phyloP scores from a whole-genome alignment of 78 protist genomes.

The Tieghemostelium lacteum region DNA sequence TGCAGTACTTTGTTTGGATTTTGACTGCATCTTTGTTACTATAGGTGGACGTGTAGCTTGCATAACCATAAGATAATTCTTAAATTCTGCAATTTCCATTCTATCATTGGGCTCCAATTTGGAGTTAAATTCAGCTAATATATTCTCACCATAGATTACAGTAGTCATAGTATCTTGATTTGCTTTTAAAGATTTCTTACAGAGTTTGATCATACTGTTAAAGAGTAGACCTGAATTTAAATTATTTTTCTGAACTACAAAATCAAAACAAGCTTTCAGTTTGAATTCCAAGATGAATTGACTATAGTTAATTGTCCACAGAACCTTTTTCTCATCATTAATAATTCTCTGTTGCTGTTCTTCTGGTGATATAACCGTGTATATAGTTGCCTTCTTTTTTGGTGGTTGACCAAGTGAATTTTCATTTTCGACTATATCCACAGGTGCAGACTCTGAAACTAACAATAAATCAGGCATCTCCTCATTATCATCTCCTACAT shows the following conservation, averaged over 20 bases:
- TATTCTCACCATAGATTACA: conserved; percentile 28
- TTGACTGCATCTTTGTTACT: conserved; percentile 34
- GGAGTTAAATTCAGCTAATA: conserved; percentile 18
- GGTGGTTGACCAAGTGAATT: conserved; percentile 24
- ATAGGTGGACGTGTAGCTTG: conserved; percentile 63
- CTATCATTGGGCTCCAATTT: neutral
- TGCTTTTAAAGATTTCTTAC: conserved; percentile 34
- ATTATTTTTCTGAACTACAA: conserved; percentile 33
- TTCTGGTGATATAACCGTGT: neutral
- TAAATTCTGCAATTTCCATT: conserved; percentile 24
- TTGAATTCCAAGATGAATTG: conserved; percentile 66
- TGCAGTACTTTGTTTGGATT: conserved; percentile 4
- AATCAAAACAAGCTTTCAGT: conserved; percentile 58
- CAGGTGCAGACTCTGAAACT: conserved; percentile 38
- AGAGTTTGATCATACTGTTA: conserved; percentile 39
- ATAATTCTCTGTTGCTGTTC: conserved; percentile 9
- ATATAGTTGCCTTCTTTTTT: conserved; percentile 19
- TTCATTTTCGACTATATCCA: neutral
- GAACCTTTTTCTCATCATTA: conserved; percentile 25
- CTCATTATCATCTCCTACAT: conserved; percentile 23
- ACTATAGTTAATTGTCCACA: conserved; percentile 67
- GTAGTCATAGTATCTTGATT: conserved; percentile 20
- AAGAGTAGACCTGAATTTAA: conserved; percentile 14
- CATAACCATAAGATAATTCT: conserved; percentile 43
- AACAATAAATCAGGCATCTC: conserved; percentile 36